These are phyloP conservation scores for Neurospora sp. DNA, from an alignment of 495 filamentous ascomycete genomes.

Conservation along the genomic window DNA sequence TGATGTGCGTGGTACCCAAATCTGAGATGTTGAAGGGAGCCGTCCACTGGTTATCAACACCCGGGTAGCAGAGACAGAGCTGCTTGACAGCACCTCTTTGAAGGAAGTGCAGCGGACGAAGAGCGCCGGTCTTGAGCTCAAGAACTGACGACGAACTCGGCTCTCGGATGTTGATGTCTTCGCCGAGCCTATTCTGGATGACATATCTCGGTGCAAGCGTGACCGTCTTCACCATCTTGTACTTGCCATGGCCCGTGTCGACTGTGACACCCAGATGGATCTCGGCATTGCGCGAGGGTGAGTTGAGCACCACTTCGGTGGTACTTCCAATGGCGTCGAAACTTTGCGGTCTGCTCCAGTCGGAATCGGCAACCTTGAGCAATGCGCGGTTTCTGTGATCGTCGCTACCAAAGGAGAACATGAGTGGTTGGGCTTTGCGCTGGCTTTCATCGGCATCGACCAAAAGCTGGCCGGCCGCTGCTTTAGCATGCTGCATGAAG, in stretches of 20 bases:
- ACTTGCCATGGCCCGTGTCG: slow-evolving; percentile 87
- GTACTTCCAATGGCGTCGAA: slow-evolving; percentile 97
- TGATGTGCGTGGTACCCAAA: slow-evolving; percentile 82
- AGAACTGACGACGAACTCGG: slow-evolving; percentile 75
- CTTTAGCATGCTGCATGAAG: slow-evolving; percentile 70
- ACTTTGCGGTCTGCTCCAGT: slow-evolving; percentile 94
- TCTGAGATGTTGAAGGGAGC: slow-evolving; percentile 96
- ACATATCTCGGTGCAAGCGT: slow-evolving; percentile 91
- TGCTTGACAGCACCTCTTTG: slow-evolving; percentile 73
- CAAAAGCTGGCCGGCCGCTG: slow-evolving; percentile 63
- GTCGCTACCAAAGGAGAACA: slow-evolving; percentile 86
- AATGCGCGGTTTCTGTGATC: slow-evolving; percentile 83
- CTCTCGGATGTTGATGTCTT: slow-evolving; percentile 82
- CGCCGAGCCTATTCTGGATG: slow-evolving; percentile 81
- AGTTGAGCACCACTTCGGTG: slow-evolving; percentile 72
- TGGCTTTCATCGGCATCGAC: slow-evolving; percentile 26
- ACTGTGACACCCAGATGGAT: slow-evolving; percentile 86
- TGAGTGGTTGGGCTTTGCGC: slow-evolving; percentile 73
- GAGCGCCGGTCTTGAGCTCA: slow-evolving; percentile 60
- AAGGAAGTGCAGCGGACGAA: slow-evolving; percentile 79
- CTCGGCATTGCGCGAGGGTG: slow-evolving; percentile 59
- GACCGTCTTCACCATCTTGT: slow-evolving; percentile 90
- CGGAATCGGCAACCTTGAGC: slow-evolving; percentile 75
- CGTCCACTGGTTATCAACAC: slow-evolving; percentile 95
- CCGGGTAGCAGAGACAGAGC: slow-evolving; percentile 85